phyloP scores from a whole-genome alignment of 2,329 filamentous ascomycete species.

The Penicillium vulpinum region DNA sequence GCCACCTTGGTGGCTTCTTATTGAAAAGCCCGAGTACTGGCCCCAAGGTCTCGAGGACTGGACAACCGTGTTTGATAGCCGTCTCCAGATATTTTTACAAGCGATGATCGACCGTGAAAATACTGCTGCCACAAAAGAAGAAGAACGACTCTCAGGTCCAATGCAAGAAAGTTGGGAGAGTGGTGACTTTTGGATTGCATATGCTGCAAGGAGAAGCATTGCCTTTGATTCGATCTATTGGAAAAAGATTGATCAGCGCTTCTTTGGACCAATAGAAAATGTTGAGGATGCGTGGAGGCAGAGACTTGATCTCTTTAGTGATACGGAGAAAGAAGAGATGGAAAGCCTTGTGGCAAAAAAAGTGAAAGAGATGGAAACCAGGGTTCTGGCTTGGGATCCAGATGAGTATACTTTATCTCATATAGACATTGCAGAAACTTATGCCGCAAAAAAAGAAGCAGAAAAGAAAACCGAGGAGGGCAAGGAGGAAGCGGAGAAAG shows the following conservation, averaged over 20 bases:
- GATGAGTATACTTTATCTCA: not conserved
- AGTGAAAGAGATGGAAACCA: not conserved
- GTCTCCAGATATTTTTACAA: constrained; percentile 17
- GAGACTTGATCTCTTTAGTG: not conserved
- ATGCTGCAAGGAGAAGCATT: constrained; percentile 12
- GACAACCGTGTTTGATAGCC: constrained; percentile 12
- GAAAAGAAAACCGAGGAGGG: not conserved
- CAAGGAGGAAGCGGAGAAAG: not conserved
- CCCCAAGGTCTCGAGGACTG: constrained; percentile 20
- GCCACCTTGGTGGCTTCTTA: constrained; percentile 27
- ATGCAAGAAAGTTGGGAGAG: not conserved
- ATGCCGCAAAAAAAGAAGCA: not conserved
- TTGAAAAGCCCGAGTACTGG: constrained; percentile 27
- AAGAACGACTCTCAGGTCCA: constrained; percentile 17
- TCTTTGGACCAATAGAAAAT: not conserved
- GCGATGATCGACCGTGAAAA: constrained; percentile 16
- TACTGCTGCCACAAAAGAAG: not conserved
- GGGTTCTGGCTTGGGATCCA: not conserved
- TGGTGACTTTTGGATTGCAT: not conserved
- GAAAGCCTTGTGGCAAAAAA: not conserved
- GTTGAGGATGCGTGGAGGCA: not conserved
- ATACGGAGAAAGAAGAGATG: not conserved
- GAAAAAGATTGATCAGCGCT: constrained; percentile 10
- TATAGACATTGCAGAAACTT: not conserved
- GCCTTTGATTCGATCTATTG: constrained; percentile 11